A percentile compares a stretch with the other conserved stretches of the same genome.
Evolutionary conservation across 257 asterid genomes (phyloP).

Genomic region (Echites panduratus): DNA sequence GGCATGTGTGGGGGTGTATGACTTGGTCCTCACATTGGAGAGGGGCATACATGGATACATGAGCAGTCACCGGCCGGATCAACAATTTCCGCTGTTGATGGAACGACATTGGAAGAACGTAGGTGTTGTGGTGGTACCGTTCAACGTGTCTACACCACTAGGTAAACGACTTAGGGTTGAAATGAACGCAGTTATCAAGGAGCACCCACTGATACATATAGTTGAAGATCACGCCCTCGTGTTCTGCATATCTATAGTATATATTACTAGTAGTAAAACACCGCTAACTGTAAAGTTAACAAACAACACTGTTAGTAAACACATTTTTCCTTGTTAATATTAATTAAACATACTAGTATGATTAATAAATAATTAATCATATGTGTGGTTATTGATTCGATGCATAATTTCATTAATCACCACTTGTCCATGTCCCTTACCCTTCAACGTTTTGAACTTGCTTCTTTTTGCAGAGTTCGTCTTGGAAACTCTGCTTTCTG

Average conservation of each 20-base stretch:
- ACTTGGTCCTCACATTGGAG: background rate
- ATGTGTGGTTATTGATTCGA: constrained; percentile 22
- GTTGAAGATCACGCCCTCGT: constrained; percentile 56
- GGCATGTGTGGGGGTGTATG: no score
- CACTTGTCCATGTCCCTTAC: constrained; percentile 26
- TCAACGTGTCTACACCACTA: constrained; percentile 9
- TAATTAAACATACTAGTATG: no score
- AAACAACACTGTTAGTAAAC: background rate
- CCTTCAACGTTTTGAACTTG: constrained; percentile 24
- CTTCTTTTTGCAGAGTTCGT: background rate
- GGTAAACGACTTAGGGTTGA: constrained; percentile 9
- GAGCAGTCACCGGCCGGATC: background rate
- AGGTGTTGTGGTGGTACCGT: background rate
- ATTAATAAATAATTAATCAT: background rate
- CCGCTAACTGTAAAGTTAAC: constrained; percentile 28
- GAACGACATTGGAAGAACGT: constrained; percentile 10
- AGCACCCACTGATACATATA: constrained; percentile 17
- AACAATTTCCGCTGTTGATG: constrained; percentile 22
- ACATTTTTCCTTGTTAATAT: no score
- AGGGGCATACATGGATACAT: no score
- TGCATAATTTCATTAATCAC: constrained; percentile 12
- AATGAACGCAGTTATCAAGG: constrained; percentile 14
- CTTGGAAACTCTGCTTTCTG: constrained; percentile 15
- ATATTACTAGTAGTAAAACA: no score
- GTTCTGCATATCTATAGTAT: no score